phyloP scores from a whole-genome alignment of 768 basidiomycete species.

The Tubosaeta sp. region DNA sequence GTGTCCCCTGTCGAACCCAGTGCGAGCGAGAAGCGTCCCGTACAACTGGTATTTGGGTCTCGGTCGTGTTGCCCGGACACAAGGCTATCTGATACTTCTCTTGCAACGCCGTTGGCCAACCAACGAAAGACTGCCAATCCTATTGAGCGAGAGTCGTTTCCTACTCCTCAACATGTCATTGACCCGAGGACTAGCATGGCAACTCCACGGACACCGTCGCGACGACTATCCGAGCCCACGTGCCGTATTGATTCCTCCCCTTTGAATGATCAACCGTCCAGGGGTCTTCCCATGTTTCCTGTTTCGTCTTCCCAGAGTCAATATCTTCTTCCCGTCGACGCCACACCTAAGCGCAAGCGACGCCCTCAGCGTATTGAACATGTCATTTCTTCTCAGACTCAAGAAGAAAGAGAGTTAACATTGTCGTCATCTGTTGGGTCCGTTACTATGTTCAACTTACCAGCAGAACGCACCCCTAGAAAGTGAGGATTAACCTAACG shows the following conservation, averaged over 20 bases:
- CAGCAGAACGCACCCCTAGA: background rate
- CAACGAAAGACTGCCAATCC: constrained; percentile 1
- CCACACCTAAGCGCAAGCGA: constrained; percentile 35
- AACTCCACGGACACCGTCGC: constrained; percentile 17
- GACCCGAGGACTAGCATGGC: constrained; percentile 1
- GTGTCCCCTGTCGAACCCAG: background rate
- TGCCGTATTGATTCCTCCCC: background rate
- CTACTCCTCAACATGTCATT: background rate
- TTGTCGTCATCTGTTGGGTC: constrained; percentile 2
- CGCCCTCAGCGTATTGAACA: constrained; percentile 15
- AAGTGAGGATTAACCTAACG: constrained; percentile 13
- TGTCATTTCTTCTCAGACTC: constrained; percentile 32
- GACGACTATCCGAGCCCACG: background rate
- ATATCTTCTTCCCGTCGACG: constrained; percentile 29
- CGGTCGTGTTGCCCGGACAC: background rate
- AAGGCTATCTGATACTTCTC: background rate
- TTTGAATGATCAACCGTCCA: constrained; percentile 3
- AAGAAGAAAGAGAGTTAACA: constrained; percentile 28
- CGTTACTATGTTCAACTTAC: background rate
- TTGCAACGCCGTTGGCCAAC: constrained; percentile 8
- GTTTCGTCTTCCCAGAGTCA: constrained; percentile 32
- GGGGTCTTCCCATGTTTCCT: constrained; percentile 9
- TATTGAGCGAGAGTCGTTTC: background rate
- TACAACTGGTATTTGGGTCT: constrained; percentile 1
- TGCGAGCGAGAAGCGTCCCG: constrained; percentile 1